These are phyloP conservation scores for Centrapalus pauciflorus DNA, from an alignment of 129 eudicot species.

Conservation along the genomic window DNA sequence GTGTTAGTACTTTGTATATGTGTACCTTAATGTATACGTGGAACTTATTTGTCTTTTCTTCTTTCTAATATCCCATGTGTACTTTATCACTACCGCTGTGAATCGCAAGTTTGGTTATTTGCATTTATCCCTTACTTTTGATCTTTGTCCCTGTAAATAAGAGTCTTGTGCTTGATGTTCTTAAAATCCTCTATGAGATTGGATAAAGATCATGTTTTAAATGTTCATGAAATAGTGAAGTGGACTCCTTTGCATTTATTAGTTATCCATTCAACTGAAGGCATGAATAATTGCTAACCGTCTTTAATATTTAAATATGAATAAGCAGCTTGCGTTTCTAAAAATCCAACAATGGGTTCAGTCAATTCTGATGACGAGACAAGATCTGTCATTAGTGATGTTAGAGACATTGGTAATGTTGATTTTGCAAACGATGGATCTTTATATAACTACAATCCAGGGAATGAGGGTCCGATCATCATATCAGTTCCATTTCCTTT, in stretches of 20 bases:
- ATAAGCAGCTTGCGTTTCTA: constrained; percentile 9
- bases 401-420: constrained; percentile 77
- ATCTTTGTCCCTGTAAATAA: background rate
- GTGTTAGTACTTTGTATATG: background rate
- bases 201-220: background rate
- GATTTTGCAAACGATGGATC: constrained; percentile 57
- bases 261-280: constrained; percentile 28
- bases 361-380: constrained; percentile 50
- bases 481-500: constrained; percentile 80
- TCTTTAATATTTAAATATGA: constrained; percentile 7
- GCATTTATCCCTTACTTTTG: background rate
- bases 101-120: background rate
- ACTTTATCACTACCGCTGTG: background rate
- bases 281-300: constrained; percentile 28
- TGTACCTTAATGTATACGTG: background rate
- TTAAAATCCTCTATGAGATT: background rate
- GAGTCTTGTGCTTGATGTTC: background rate
- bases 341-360: constrained; percentile 38
- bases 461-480: constrained; percentile 45
- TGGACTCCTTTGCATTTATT: background rate
- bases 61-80: background rate
- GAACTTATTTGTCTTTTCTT: background rate
- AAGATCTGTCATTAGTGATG: constrained; percentile 60
- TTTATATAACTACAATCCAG: constrained; percentile 40
- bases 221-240: background rate